Base-by-base conservation (phyloP, 441 rosid species). In the Populus hybrid region DNA sequence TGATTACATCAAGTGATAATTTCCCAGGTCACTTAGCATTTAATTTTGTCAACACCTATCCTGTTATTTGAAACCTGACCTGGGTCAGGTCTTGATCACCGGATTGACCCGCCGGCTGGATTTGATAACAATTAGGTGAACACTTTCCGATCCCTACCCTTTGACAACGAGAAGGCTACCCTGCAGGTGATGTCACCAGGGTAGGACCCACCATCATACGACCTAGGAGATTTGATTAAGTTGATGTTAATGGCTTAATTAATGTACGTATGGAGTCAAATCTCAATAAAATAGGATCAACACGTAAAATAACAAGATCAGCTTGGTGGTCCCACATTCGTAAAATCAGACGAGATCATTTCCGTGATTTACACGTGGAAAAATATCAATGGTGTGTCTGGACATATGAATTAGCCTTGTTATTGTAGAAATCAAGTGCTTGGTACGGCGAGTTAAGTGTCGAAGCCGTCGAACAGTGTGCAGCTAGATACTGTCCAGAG, bases 391-490 rank as follows among this genome's bases (percentile, higher is more conserved):
- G 28, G 68, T 35, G 59, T 69, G 20, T 50, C 24, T 75, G 72
- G 53, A n/a, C 53, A 46, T 2, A 23, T 67, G 72, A 50, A 53
- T 53, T n/a, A 32, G 67, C 32, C 9, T 23, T 20, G 61, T 46
- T 32, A 0, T 18, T 26, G 35, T 7, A 12, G 57, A 65, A 77
- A 74, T 73, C 16, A 67, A 16, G 76, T 69, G 78, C 8, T 24
- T 12, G 64, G 32, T 76, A 68, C 68, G 83, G 88, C 81, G 84
- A 70, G 81, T 65, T 75, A 80, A 81, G 84, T 85, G 81, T 85
- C 92, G 81, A 87, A 85, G 88, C 77, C 78, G 70, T 79, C 42
- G 88, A 83, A 85, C 71, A 68, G 73, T 67, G 91, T 81, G 89
- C 85, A 34, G 57, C 57, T 4, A 50, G 57, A 50, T 50, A 3